These are phyloP conservation scores for Dendrobium officinale DNA, from an alignment of 106 monocot genomes.

Conservation along the genomic window DNA sequence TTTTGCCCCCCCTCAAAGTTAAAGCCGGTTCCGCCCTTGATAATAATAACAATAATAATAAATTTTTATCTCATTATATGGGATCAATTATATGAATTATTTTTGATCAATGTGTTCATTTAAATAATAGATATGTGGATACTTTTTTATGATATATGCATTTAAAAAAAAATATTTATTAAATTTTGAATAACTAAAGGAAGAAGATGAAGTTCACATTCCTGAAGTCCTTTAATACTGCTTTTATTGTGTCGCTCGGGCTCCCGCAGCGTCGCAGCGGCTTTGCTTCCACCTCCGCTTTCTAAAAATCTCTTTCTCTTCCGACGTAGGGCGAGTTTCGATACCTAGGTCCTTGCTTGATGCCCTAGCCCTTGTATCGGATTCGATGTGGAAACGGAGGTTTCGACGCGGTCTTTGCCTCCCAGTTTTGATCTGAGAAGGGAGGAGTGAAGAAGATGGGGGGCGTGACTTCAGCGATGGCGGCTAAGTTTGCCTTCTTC, in stretches of 20 bases:
- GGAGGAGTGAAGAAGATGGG: conserved; percentile 30
- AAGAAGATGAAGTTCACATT: background rate
- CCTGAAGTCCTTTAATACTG: background rate
- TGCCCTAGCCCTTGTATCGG: background rate
- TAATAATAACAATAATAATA: too few species aligned
- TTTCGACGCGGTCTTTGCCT: background rate
- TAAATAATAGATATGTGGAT: too few species aligned
- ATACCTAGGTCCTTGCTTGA: background rate
- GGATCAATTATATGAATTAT: too few species aligned
- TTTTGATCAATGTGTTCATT: too few species aligned
- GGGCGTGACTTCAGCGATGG: conserved; percentile 58
- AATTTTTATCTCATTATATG: too few species aligned
- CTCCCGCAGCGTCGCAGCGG: background rate
- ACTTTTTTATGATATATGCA: too few species aligned
- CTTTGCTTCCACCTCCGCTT: background rate
- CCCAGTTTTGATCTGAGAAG: background rate
- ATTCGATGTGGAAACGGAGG: background rate
- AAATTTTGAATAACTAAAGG: background rate
- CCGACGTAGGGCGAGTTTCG: background rate
- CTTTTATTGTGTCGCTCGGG: background rate
- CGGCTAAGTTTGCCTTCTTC: conserved; percentile 82
- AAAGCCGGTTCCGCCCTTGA: too few species aligned
- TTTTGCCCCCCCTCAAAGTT: too few species aligned
- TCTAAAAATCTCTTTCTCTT: background rate
- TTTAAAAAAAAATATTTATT: too few species aligned